Conservation (phyloP, 352 stramenopile species). For the Phytophthora brassicae region DNA sequence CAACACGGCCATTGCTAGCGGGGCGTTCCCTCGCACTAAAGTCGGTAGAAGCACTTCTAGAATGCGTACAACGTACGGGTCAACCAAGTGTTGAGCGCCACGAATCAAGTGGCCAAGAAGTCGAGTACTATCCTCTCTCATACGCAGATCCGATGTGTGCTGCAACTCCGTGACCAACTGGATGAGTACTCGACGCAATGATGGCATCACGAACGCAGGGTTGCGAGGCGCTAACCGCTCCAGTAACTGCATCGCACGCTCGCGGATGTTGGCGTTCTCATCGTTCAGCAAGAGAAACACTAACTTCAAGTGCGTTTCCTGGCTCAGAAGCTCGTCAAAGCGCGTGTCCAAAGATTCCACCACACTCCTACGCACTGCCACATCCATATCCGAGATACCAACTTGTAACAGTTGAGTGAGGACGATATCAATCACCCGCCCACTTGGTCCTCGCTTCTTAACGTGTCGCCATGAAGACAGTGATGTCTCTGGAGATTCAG, state of each 20-base stretch:
- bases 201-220: slow-evolving; percentile 94
- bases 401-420: slow-evolving; percentile 92
- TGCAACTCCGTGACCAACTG: slow-evolving; percentile 95
- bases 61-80: slow-evolving; percentile 79
- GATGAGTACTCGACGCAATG: slow-evolving; percentile 92
- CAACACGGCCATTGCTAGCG: slow-evolving; percentile 74
- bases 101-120: slow-evolving; percentile 86
- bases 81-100: slow-evolving; percentile 84
- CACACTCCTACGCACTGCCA: slow-evolving; percentile 91
- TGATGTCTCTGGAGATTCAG: slow-evolving; percentile 22
- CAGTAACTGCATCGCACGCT: slow-evolving; percentile 91
- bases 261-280: slow-evolving; percentile 83
- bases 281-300: slow-evolving; percentile 97
- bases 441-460: slow-evolving; percentile 81
- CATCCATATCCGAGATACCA: slow-evolving; percentile 91
- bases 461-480: slow-evolving; percentile 58
- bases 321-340: slow-evolving; percentile 94
- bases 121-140: slow-evolving; percentile 89
- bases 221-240: slow-evolving; percentile 94
- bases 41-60: slow-evolving; percentile 82
- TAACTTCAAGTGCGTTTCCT: slow-evolving; percentile 90
- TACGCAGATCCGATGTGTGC: slow-evolving; percentile 86
- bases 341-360: slow-evolving; percentile 90
- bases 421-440: slow-evolving; percentile 92
- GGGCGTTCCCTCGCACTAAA: slow-evolving; percentile 84